phyloP scores from a whole-genome alignment of 371 early-diverging fungal species.

The Fennellomyces sp. region DNA sequence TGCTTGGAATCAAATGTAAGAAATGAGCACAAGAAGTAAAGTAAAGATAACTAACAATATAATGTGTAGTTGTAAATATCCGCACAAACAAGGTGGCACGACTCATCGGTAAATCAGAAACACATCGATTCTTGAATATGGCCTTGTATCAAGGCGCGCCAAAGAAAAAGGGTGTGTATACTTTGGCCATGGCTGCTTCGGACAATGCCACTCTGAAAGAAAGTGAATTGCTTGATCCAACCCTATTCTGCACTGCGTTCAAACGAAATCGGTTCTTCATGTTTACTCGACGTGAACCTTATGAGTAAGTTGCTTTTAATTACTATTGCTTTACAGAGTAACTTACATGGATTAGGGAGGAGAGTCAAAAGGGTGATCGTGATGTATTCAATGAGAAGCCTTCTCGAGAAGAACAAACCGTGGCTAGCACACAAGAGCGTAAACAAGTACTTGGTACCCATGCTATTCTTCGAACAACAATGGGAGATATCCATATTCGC shows the following conservation, averaged over 20 bases:
- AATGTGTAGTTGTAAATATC: constrained; percentile 70
- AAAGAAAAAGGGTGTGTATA: constrained; percentile 71
- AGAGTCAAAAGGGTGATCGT: constrained; percentile 69
- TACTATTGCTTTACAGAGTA: no score
- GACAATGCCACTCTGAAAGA: constrained; percentile 83
- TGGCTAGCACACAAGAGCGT: constrained; percentile 71
- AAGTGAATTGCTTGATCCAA: constrained; percentile 77
- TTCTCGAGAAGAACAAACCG: constrained; percentile 92
- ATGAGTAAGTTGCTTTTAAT: constrained; percentile 50
- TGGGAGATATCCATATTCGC: constrained; percentile 85
- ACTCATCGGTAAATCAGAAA: constrained; percentile 89
- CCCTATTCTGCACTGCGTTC: constrained; percentile 88
- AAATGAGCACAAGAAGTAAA: background rate
- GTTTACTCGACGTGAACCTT: constrained; percentile 88
- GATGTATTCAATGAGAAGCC: constrained; percentile 98
- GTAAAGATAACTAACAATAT: background rate
- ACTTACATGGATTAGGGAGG: constrained; percentile 45
- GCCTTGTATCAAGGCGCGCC: constrained; percentile 91
- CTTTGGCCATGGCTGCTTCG: constrained; percentile 89
- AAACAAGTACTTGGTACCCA: constrained; percentile 68
- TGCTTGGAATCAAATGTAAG: constrained; percentile 90
- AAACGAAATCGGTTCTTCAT: constrained; percentile 92
- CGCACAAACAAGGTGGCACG: constrained; percentile 81
- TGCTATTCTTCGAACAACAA: constrained; percentile 85
- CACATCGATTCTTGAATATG: constrained; percentile 89